phyloP scores from a whole-genome alignment of 2,329 filamentous ascomycete species.

The Mariannaea sp. region DNA sequence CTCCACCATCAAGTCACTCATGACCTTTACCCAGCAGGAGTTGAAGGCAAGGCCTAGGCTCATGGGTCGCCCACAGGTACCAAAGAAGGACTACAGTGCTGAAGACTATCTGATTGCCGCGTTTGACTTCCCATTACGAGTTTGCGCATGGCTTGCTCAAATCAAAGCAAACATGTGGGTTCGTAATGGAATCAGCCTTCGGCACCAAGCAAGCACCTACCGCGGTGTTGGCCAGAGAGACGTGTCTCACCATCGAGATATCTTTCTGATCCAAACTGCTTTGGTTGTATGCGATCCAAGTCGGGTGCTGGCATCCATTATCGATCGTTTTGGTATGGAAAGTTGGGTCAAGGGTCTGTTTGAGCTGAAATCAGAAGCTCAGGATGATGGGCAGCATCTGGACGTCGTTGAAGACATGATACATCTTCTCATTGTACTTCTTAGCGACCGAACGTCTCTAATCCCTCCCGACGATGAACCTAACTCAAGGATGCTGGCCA shows the following conservation, averaged over 20 bases:
- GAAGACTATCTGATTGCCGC: conserved; percentile 85
- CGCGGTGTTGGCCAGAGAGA: conserved; percentile 87
- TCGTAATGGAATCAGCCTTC: conserved; percentile 91
- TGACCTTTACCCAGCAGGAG: conserved; percentile 74
- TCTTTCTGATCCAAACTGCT: conserved; percentile 90
- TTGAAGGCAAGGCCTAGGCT: conserved; percentile 67
- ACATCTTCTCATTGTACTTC: conserved; percentile 85
- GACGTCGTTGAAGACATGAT: conserved; percentile 97
- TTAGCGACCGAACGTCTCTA: conserved; percentile 86
- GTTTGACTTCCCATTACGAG: conserved; percentile 91
- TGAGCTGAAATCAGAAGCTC: conserved; percentile 69
- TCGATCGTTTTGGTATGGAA: conserved; percentile 88
- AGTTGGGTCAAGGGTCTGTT: conserved; percentile 88
- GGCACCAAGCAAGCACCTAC: conserved; percentile 94
- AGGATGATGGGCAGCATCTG: conserved; percentile 85
- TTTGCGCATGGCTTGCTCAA: conserved; percentile 95
- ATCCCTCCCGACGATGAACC: conserved; percentile 69
- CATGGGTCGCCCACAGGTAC: conserved; percentile 63
- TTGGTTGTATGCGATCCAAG: conserved; percentile 84
- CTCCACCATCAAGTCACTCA: conserved; percentile 67
- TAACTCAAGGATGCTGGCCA: conserved; percentile 68
- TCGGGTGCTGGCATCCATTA: conserved; percentile 82
- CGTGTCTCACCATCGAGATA: conserved; percentile 90
- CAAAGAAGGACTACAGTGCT: conserved; percentile 60
- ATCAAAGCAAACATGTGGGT: conserved; percentile 99